Evolutionary conservation across 306 rosid species (phyloP).

Genomic region (Acacia confusa): DNA sequence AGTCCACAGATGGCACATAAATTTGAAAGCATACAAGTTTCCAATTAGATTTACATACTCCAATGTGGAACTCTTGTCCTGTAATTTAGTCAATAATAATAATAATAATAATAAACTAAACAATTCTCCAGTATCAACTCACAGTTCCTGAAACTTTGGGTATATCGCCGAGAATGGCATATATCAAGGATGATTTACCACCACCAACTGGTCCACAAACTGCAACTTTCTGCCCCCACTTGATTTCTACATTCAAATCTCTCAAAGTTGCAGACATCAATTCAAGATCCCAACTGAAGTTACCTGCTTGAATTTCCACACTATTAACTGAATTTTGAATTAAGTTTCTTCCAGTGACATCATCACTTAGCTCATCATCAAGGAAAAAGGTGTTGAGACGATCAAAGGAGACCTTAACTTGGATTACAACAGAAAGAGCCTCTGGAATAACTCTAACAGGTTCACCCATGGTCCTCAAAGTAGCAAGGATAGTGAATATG

Average conservation of each 20-base stretch:
- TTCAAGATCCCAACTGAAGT: conserved; percentile 68
- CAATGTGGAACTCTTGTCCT: not conserved
- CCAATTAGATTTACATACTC: not conserved
- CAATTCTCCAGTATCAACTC: conserved; percentile 32
- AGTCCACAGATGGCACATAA: not conserved
- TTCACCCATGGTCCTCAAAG: conserved; percentile 58
- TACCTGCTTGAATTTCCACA: conserved; percentile 47
- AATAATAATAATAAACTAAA: not conserved
- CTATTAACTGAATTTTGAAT: conserved; percentile 31
- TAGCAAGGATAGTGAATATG: conserved; percentile 75
- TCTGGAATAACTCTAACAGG: conserved; percentile 76
- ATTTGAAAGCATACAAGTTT: not conserved
- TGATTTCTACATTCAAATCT: conserved; percentile 50
- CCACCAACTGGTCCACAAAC: conserved; percentile 81
- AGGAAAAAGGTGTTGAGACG: conserved; percentile 60
- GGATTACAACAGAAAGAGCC: conserved; percentile 68
- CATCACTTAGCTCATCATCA: conserved; percentile 59
- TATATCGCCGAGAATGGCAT: conserved; percentile 71
- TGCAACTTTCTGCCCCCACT: conserved; percentile 66
- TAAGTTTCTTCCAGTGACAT: conserved; percentile 26
- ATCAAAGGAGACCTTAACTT: conserved; percentile 75
- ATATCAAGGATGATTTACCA: conserved; percentile 81
- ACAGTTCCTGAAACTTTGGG: conserved; percentile 73
- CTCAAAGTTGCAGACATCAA: conserved; percentile 47
- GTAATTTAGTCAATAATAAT: not conserved